Percentiles rank a stretch among this genome's conserved stretches.
Evolutionary conservation across 441 rosid species (phyloP).

Genomic region (Adansonia gregorii): DNA sequence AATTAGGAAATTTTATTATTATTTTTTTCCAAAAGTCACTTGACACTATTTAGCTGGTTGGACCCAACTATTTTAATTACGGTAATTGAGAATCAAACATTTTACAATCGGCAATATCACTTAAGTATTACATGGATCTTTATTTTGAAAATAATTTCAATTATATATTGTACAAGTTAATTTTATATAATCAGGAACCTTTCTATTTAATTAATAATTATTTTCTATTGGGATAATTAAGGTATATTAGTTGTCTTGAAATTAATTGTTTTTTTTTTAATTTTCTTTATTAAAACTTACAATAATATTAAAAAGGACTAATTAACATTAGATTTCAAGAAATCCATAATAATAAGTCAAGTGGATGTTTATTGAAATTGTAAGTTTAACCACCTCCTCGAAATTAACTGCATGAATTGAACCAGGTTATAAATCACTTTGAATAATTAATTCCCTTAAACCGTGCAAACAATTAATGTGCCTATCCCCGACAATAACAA

Average conservation of each 20-base stretch:
- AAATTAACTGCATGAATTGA: conserved; percentile 11
- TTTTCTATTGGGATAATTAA: not conserved
- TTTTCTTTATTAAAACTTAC: not conserved
- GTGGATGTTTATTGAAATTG: conserved; percentile 8
- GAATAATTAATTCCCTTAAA: conserved; percentile 46
- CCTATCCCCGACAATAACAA: conserved; percentile 23
- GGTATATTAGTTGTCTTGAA: not conserved
- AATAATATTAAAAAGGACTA: conserved; percentile 7
- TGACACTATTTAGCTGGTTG: not conserved
- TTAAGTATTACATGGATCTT: not conserved
- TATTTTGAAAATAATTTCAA: not conserved
- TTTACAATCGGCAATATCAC: too few species aligned
- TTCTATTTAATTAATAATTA: not conserved
- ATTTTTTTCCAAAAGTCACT: not conserved
- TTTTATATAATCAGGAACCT: not conserved
- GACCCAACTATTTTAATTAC: too few species aligned
- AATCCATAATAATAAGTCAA: not conserved
- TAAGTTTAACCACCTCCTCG: conserved; percentile 1
- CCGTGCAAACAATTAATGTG: conserved; percentile 45
- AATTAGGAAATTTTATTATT: not conserved
- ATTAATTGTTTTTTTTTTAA: not conserved
- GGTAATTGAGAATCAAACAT: too few species aligned
- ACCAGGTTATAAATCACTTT: conserved; percentile 44
- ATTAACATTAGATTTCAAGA: conserved; percentile 9
- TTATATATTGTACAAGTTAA: not conserved